phyloP scores from a whole-genome alignment of 1,139 yeast genomes.

The Lodderomyces jiufengensis region DNA sequence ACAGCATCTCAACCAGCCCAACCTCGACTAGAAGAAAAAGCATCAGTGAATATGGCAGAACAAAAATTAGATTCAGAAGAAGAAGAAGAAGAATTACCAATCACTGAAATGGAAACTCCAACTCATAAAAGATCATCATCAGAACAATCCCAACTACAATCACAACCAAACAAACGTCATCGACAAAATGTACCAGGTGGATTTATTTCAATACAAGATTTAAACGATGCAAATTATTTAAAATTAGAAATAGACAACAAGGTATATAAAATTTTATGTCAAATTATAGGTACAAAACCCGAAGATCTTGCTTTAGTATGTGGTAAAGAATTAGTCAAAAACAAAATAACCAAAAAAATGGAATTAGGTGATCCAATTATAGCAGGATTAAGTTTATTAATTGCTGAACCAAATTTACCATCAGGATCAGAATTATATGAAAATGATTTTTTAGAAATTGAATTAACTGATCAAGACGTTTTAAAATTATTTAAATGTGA shows the following conservation, averaged over 20 bases:
- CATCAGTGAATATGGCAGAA: no score
- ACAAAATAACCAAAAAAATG: not conserved
- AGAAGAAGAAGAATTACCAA: no score
- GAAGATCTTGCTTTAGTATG: slow-evolving; percentile 8
- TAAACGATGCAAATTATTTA: no score
- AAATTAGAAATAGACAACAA: not conserved
- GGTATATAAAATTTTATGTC: slow-evolving; percentile 3
- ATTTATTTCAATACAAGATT: no score
- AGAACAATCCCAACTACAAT: no score
- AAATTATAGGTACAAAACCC: slow-evolving; percentile 8
- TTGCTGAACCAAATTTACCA: slow-evolving; percentile 6
- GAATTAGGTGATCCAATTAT: slow-evolving; percentile 3
- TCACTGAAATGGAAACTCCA: no score
- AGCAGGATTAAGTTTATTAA: slow-evolving; percentile 5
- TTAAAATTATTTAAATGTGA: slow-evolving; percentile 3
- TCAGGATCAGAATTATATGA: slow-evolving; percentile 6
- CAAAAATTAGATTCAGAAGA: no score
- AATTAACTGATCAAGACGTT: slow-evolving; percentile 2
- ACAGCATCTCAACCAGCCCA: no score
- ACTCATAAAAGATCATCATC: no score
- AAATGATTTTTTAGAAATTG: slow-evolving; percentile 3
- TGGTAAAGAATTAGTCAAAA: slow-evolving; percentile 4
- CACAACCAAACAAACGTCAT: not conserved
- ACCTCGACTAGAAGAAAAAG: no score
- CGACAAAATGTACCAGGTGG: not conserved